phyloP scores from a whole-genome alignment of 1,284 basidiomycete species.

The Marasmius sp. region DNA sequence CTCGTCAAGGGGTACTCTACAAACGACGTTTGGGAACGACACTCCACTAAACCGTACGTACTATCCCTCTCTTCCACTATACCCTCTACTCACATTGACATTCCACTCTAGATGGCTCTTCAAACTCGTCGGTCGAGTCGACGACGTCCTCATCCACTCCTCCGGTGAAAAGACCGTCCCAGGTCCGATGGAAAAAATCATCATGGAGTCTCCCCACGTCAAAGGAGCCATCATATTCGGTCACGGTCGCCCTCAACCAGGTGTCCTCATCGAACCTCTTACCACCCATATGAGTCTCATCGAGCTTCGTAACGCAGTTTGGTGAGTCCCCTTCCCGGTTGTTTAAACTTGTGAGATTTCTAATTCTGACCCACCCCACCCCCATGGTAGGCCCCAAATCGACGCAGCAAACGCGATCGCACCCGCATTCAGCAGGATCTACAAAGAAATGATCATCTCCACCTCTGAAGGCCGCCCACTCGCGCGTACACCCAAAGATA shows the following conservation, averaged over 20 bases:
- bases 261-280: constrained; percentile 10
- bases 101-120: constrained; percentile 20
- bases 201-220: constrained; percentile 2
- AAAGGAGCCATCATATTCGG: constrained; percentile 11
- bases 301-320: constrained; percentile 6
- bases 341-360: background rate
- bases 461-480: constrained; percentile 12
- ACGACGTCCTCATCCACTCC: constrained; percentile 19
- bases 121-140: constrained; percentile 13
- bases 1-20: background rate
- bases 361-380: background rate
- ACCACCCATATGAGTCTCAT: background rate
- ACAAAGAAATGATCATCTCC: constrained; percentile 12
- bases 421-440: constrained; percentile 6
- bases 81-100: background rate
- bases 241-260: constrained; percentile 7
- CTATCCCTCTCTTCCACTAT: background rate
- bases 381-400: constrained; percentile 2
- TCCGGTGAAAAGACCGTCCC: constrained; percentile 21
- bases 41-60: background rate
- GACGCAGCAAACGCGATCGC: constrained; percentile 6
- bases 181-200: constrained; percentile 19
- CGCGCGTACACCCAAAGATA: constrained; percentile 18
- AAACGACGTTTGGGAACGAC: constrained; percentile 1
- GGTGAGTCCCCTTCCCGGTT: background rate